Base-by-base conservation (phyloP, 1,139 yeast species). In the Tardiomyces digboiensis region DNA sequence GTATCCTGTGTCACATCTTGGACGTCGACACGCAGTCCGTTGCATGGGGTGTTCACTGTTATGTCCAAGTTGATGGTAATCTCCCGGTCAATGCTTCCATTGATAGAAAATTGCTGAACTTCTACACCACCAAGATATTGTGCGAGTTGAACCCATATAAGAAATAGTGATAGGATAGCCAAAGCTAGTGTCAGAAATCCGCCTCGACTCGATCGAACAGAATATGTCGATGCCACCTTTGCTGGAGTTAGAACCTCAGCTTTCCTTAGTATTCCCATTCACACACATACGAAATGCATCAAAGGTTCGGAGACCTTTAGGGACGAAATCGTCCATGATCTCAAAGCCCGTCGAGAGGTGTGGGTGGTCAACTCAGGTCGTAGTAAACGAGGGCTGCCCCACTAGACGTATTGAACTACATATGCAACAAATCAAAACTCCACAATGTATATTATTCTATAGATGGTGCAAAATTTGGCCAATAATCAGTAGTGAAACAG, bases 101-200 rank as follows among this genome's bases (percentile, higher is more conserved):
- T 75, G 4, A 91, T 93, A 1, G 73, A 67, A 61, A 86, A 91
- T 55, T 82, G 85, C 52, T 82, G 85, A 54, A 81, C 88, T 16
- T 84, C 77, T 50, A 75, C 75, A 2, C 97, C 97, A 39, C 94
- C 95, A 47, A 89, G 68, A 60, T 73, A 86, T 7, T 85, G 83
- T 7, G 97, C 95, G 40, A 88, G 65, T 60, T 88, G 94, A n/a
- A 85, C 76, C 87, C 95, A 88, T 13, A 85, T 62, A 39, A 89
- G 68, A 57, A 87, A 76, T 14, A 87, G 57, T 21, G 82, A 75
- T 44, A 78, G 71, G 21, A 83, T 54, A 19, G 74, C 70, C 10
- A 89, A 78, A 41, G 82, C 43, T 2, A 87, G 53, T 0, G 95
- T 81, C n/a, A 89, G 76, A 20, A 77, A 59, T 2, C 94, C 91